phyloP scores from a whole-genome alignment of 2,329 filamentous ascomycete species.

The Talaromyces sp. region DNA sequence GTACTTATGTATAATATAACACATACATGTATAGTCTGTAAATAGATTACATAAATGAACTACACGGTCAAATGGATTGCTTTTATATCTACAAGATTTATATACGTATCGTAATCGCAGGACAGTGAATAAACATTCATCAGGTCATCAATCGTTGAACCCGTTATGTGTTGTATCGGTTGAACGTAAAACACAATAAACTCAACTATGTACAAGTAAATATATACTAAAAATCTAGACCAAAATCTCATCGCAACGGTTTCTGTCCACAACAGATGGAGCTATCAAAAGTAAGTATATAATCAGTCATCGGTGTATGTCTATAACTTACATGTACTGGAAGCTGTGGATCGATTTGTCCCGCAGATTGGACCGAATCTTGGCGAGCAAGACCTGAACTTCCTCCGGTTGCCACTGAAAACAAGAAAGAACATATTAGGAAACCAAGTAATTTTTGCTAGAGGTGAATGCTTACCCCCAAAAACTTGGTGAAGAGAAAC shows the following conservation, averaged over 20 bases:
- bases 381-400: background rate
- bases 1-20: background rate
- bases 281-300: background rate
- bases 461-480: background rate
- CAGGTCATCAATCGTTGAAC: background rate
- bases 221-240: too few relatives aligned
- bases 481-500: constrained; percentile 3
- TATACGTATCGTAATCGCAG: background rate
- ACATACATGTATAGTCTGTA: background rate
- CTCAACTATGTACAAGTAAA: background rate
- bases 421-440: background rate
- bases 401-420: background rate
- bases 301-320: background rate
- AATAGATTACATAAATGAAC: background rate
- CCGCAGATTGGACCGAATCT: background rate
- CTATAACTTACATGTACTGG: background rate
- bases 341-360: background rate
- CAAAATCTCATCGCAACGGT: background rate
- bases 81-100: too few relatives aligned
- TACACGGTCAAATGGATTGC: background rate
- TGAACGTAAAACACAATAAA: background rate
- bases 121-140: background rate
- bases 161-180: background rate
- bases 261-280: constrained; percentile 4
- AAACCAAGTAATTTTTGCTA: background rate